These are phyloP conservation scores for Thermothielavioides terrestris DNA, from an alignment of 495 filamentous ascomycete species.

Conservation along the genomic window DNA sequence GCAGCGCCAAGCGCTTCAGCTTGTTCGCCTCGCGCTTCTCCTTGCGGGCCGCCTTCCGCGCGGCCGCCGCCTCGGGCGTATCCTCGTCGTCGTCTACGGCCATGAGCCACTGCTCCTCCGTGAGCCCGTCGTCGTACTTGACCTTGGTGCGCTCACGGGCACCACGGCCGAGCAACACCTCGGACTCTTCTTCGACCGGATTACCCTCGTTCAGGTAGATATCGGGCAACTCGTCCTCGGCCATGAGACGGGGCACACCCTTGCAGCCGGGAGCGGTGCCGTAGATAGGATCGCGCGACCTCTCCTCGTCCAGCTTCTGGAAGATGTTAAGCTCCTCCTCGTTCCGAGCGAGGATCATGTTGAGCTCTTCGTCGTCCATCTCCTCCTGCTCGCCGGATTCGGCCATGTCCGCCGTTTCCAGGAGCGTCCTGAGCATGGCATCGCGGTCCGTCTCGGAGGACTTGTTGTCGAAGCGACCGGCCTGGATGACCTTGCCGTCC, in stretches of 20 bases:
- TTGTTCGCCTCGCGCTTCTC: conserved; percentile 69
- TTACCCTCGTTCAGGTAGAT: conserved; percentile 86
- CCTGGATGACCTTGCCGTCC: conserved; percentile 98
- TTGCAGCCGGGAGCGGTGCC: conserved; percentile 55
- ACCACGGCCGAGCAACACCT: conserved; percentile 74
- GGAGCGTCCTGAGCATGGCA: conserved; percentile 80
- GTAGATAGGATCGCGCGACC: conserved; percentile 54
- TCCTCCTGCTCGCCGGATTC: conserved; percentile 74
- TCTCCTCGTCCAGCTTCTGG: conserved; percentile 69
- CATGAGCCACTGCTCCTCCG: conserved; percentile 91
- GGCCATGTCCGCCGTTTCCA: conserved; percentile 88
- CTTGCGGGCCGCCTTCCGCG: conserved; percentile 76
- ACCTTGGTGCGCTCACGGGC: conserved; percentile 88
- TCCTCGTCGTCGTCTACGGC: conserved; percentile 96
- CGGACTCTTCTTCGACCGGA: conserved; percentile 69
- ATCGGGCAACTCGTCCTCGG: conserved; percentile 83
- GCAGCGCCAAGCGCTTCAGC: conserved; percentile 46
- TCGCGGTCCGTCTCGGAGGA: conserved; percentile 98
- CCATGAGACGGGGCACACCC: conserved; percentile 66
- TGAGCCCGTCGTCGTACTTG: conserved; percentile 93
- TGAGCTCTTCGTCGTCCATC: conserved; percentile 96
- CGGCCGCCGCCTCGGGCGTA: conserved; percentile 83
- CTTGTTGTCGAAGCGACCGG: conserved; percentile 98
- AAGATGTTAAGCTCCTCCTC: conserved; percentile 64
- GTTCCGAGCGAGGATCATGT: conserved; percentile 72